These are phyloP conservation scores for Ceriops tagal DNA, from an alignment of 345 rosid genomes.

Conservation along the genomic window DNA sequence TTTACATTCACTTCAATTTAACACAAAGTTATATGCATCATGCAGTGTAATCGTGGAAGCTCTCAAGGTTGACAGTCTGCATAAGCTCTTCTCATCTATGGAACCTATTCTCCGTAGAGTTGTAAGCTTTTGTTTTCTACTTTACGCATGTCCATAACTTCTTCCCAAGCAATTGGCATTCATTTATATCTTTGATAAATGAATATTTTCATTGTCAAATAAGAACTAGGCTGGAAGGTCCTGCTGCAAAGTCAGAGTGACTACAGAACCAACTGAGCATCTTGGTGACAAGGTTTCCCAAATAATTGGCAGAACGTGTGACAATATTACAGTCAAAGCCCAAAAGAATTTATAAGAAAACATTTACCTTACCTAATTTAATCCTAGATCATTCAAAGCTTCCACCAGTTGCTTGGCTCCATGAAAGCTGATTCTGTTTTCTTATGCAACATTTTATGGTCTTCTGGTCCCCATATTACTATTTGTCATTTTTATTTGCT, in stretches of 20 bases:
- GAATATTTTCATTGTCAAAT: not conserved
- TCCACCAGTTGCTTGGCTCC: too few relatives aligned
- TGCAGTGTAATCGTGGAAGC: constrained; percentile 96
- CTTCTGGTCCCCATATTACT: too few relatives aligned
- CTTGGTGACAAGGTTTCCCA: not conserved
- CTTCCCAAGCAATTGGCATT: not conserved
- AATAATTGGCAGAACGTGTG: not conserved
- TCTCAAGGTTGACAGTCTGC: constrained; percentile 90
- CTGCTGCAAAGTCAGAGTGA: not conserved
- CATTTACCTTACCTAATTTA: not conserved
- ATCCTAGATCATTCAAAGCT: too few relatives aligned
- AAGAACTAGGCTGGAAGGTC: not conserved
- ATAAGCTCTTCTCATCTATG: constrained; percentile 94
- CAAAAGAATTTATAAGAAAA: not conserved
- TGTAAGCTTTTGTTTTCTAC: constrained; percentile 46
- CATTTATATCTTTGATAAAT: not conserved
- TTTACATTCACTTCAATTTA: not conserved
- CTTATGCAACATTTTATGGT: too few relatives aligned
- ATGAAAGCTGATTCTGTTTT: too few relatives aligned
- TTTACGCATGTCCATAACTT: not conserved
- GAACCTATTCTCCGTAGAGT: constrained; percentile 98
- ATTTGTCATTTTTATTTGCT: too few relatives aligned
- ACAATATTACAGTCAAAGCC: not conserved
- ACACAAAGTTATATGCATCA: not conserved
- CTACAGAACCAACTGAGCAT: not conserved